Conservation (phyloP, 148 eudicot species). For the Nepenthes gracilis region DNA sequence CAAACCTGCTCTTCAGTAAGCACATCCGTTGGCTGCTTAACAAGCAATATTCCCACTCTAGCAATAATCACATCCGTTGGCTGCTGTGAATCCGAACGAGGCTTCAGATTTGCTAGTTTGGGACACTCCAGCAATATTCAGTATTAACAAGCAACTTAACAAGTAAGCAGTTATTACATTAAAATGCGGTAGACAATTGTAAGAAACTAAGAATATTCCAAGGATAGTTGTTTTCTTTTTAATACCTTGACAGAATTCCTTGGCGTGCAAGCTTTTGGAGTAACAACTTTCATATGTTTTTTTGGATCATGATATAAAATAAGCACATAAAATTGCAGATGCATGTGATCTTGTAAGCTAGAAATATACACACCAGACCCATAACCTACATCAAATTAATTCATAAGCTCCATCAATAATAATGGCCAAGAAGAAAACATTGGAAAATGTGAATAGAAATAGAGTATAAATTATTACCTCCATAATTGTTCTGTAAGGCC, state of each 20-base stretch:
- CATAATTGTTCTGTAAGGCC: slow-evolving; percentile 77
- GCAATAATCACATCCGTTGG: slow-evolving; percentile 30
- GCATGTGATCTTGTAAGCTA: slow-evolving; percentile 16
- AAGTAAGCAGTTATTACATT: neutral
- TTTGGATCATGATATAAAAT: slow-evolving; percentile 48
- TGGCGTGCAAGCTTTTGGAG: slow-evolving; percentile 58
- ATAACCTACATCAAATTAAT: slow-evolving; percentile 42
- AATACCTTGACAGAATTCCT: slow-evolving; percentile 48
- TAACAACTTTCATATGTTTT: slow-evolving; percentile 49
- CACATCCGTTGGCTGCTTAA: slow-evolving; percentile 64
- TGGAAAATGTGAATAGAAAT: slow-evolving; percentile 6
- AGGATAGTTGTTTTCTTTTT: neutral
- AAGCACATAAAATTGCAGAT: slow-evolving; percentile 2
- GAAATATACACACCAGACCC: slow-evolving; percentile 49
- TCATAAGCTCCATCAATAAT: slow-evolving; percentile 2
- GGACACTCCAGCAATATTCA: slow-evolving; percentile 17
- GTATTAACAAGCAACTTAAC: slow-evolving; percentile 15
- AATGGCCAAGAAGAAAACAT: neutral
- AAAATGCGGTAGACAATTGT: too few relatives aligned
- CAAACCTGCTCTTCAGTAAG: slow-evolving; percentile 57
- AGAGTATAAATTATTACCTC: slow-evolving; percentile 25
- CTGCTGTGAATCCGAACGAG: slow-evolving; percentile 28
- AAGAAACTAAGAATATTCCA: neutral
- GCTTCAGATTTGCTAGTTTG: slow-evolving; percentile 4
- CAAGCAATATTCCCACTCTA: slow-evolving; percentile 18